Evolutionary conservation across 768 basidiomycete species (phyloP).

Genomic region (Suillus alpinus): DNA sequence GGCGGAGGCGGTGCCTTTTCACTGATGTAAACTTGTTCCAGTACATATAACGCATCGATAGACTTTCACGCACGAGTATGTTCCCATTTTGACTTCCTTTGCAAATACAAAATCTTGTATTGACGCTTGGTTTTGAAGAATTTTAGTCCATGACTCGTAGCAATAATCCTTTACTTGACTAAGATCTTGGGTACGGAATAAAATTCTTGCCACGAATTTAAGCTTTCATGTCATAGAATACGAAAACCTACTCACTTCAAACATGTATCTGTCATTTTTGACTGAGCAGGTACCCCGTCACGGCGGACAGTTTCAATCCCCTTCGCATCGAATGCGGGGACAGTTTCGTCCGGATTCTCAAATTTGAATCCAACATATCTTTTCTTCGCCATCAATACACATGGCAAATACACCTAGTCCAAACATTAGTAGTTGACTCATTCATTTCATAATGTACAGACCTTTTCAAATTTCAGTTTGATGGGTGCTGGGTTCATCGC

Average conservation of each 20-base stretch:
- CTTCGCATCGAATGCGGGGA: constrained; percentile 90
- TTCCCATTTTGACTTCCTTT: constrained; percentile 91
- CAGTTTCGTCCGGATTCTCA: constrained; percentile 74
- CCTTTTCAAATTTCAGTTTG: constrained; percentile 99
- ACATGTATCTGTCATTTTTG: constrained; percentile 89
- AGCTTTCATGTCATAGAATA: neutral
- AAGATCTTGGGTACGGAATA: constrained; percentile 89
- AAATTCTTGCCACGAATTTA: constrained; percentile 42
- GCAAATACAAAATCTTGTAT: constrained; percentile 95
- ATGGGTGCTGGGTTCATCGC: constrained; percentile 84
- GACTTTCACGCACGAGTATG: constrained; percentile 65
- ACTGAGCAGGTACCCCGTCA: constrained; percentile 87
- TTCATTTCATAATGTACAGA: constrained; percentile 18
- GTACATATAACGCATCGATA: neutral
- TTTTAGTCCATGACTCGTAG: constrained; percentile 76
- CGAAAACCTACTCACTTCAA: constrained; percentile 61
- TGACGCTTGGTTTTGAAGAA: constrained; percentile 76
- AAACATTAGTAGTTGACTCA: neutral
- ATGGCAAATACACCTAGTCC: constrained; percentile 88
- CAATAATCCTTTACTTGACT: constrained; percentile 90
- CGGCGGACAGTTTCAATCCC: constrained; percentile 96
- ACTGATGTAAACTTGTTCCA: constrained; percentile 37
- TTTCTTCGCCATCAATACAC: constrained; percentile 96
- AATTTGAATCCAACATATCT: constrained; percentile 98
- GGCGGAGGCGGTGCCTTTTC: constrained; percentile 86